Conservation (phyloP, 2,329 filamentous ascomycete genomes). For the Zymoseptoria ardabiliae region DNA sequence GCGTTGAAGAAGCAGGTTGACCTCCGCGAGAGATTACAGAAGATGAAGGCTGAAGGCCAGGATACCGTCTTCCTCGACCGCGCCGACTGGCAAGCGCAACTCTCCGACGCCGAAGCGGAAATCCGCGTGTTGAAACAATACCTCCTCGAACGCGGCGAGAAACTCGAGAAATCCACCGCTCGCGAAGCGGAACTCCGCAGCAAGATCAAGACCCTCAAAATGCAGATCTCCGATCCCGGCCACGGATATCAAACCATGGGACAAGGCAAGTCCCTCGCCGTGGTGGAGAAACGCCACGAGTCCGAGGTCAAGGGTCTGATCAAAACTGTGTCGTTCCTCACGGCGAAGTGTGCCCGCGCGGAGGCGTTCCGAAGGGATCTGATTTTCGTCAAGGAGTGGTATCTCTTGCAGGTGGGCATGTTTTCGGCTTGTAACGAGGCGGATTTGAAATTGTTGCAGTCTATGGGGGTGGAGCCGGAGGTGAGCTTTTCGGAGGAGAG, state of each 20-base stretch:
- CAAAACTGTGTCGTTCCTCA: conserved; percentile 87
- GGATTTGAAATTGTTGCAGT: conserved; percentile 75
- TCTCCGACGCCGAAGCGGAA: conserved; percentile 35
- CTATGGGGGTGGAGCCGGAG: conserved; percentile 64
- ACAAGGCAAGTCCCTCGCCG: conserved; percentile 46
- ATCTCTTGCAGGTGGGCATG: conserved; percentile 71
- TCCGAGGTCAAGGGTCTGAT: conserved; percentile 74
- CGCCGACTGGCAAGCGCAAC: conserved; percentile 30
- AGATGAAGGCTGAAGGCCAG: conserved; percentile 19
- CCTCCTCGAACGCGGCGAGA: conserved; percentile 26
- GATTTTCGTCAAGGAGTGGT: conserved; percentile 78
- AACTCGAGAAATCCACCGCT: conserved; percentile 24
- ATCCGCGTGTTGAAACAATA: conserved; percentile 33
- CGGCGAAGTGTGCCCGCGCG: conserved; percentile 73
- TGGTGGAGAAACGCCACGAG: conserved; percentile 61
- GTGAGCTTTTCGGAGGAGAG: conserved; percentile 38
- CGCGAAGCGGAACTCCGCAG: conserved; percentile 31
- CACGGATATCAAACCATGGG: conserved; percentile 13
- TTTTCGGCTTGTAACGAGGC: conserved; percentile 89
- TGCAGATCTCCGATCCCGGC: not conserved
- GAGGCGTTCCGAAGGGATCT: conserved; percentile 71
- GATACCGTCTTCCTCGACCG: conserved; percentile 31
- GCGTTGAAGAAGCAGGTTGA: conserved; percentile 37
- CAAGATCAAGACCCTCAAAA: conserved; percentile 23
- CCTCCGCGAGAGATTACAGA: conserved; percentile 27